Evolutionary conservation across 805 yeast genomes (phyloP).

Genomic region (Grigorovia yakushimaensis): DNA sequence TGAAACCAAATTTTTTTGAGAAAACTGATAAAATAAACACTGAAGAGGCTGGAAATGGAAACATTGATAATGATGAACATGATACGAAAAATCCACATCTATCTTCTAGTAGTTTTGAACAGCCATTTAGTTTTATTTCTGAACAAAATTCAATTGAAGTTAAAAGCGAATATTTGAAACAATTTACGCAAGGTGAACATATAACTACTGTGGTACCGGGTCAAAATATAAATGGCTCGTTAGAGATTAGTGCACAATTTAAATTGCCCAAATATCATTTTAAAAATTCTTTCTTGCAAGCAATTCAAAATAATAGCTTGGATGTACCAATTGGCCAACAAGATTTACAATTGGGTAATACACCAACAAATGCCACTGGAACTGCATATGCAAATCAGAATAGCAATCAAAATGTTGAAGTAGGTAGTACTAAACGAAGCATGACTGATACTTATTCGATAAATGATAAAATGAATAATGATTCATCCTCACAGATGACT

Average conservation of each 20-base stretch:
- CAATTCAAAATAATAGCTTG: constrained; percentile 19
- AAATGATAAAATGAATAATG: no score
- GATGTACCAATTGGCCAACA: constrained; percentile 21
- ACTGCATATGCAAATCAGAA: not conserved
- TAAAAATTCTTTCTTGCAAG: constrained; percentile 24
- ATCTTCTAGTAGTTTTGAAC: constrained; percentile 6
- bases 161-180: constrained; percentile 16
- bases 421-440: no score
- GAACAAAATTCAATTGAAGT: constrained; percentile 23
- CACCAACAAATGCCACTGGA: not conserved
- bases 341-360: not conserved
- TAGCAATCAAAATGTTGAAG: no score
- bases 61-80: not conserved
- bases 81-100: not conserved
- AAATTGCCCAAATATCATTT: constrained; percentile 28
- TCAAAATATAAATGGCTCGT: constrained; percentile 24
- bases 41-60: not conserved
- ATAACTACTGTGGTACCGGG: constrained; percentile 21
- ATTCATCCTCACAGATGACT: no score
- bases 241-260: constrained; percentile 25
- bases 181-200: constrained; percentile 20
- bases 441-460: no score
- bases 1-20: constrained; percentile 10
- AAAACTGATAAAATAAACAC: not conserved
- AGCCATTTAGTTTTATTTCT: constrained; percentile 17